Base-by-base conservation (phyloP, 2,329 filamentous ascomycete genomes). In the Aaosphaeria pasadenensis region DNA sequence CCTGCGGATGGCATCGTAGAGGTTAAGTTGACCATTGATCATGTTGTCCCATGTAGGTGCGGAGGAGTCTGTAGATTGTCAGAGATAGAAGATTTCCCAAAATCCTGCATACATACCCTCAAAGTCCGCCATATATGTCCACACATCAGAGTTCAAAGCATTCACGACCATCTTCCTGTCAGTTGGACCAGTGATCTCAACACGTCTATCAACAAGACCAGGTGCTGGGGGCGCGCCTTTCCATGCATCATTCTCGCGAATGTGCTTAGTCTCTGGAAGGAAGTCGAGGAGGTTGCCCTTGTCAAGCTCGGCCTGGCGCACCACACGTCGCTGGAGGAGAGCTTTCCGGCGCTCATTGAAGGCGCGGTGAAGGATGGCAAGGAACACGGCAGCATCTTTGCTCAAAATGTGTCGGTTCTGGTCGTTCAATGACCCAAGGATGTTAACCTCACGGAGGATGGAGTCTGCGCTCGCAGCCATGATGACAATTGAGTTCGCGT, bases 121-220 rank as follows among this genome's bases (percentile, higher is more conserved):
- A 59, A 99, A 95, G 74, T 99, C 94, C 42, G 94, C 94, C 94
- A 99, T 99, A 67, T 97, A 99, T 48, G 92, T 97, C 87, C 89
- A 97, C 28, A 97, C 94, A 65, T 97, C 83, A 41, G 92, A 87
- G 74, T 97, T 99, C 70, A 97, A 70, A 7, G 94, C 94, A 71
- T 99, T 99, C 54, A 97, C 89, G 42, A 97, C 91, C 94, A 99
- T 99, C 82, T 97, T 99, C 59, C 94, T 83, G 74, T 97, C 94
- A 5, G 91, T 96, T 1, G 94, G 94, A 6, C 94, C 94, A 5
- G 94, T 99, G 66, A 97, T 99, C 78, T 99, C 94, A 31, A 96
- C 89, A 52, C 94, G 85, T 57, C 94, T 87, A 77, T 99, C 94
- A 40, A 96, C 85, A 47, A 97, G 82, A 49, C 94, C 94, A 0